phyloP scores from a whole-genome alignment of 176 grass and related monocot genomes.

The Ensete ventricosum region DNA sequence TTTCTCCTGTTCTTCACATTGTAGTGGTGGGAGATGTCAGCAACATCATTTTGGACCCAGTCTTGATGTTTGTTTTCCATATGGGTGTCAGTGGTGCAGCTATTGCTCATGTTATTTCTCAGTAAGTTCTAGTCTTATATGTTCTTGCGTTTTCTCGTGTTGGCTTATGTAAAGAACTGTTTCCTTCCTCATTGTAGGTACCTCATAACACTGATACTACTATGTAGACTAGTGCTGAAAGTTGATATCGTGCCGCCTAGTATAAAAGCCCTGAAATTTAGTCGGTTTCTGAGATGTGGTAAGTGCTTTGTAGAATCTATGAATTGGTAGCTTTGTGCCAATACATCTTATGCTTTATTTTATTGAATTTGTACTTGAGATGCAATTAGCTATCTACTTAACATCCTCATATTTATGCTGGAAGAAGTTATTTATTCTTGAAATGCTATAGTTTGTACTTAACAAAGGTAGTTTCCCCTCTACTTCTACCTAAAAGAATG shows the following conservation, averaged over 20 bases:
- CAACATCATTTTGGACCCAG: constrained; percentile 89
- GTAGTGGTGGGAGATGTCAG: constrained; percentile 73
- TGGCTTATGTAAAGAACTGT: background rate
- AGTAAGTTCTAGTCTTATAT: constrained; percentile 42
- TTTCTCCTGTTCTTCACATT: constrained; percentile 7
- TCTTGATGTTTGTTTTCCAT: constrained; percentile 87
- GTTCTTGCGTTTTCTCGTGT: background rate
- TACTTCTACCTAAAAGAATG: background rate
- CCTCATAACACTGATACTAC: constrained; percentile 71
- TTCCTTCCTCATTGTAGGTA: constrained; percentile 47
- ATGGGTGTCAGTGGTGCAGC: constrained; percentile 91
- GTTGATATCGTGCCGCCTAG: constrained; percentile 79
- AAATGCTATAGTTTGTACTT: background rate
- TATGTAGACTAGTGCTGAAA: constrained; percentile 55
- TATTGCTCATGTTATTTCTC: constrained; percentile 84
- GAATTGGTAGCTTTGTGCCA: background rate
- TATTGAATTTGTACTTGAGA: background rate
- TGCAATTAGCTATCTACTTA: background rate
- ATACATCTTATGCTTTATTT: background rate
- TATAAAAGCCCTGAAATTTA: constrained; percentile 77
- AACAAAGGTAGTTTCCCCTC: background rate
- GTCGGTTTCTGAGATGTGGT: constrained; percentile 89
- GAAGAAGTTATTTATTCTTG: background rate
- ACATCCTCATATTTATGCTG: too few species aligned
- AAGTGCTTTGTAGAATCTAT: constrained; percentile 6